These are phyloP conservation scores for Talaromyces wortmannii DNA, from an alignment of 495 filamentous ascomycete species.

Conservation along the genomic window DNA sequence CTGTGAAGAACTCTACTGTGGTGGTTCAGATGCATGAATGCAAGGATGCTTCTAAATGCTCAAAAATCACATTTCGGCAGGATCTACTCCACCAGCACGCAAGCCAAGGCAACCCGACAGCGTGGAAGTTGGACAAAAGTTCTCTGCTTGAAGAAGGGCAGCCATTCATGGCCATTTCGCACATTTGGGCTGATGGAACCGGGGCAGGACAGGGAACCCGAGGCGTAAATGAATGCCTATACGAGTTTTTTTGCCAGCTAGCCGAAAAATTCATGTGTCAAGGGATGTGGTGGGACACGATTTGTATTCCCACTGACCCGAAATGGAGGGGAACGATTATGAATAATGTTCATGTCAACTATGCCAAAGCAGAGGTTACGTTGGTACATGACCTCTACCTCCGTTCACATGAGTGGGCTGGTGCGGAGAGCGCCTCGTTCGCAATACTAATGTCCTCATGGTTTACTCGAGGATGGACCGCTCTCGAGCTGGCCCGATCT, in stretches of 20 bases:
- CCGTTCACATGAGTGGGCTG: slow-evolving; percentile 17
- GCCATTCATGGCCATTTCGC: neutral
- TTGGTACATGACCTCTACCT: slow-evolving; percentile 24
- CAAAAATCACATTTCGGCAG: neutral
- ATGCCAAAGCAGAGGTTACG: slow-evolving; percentile 17
- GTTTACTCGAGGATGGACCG: slow-evolving; percentile 20
- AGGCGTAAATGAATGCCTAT: slow-evolving; percentile 17
- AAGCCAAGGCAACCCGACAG: neutral
- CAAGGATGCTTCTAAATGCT: neutral
- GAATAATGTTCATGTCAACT: slow-evolving; percentile 9
- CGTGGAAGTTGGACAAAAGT: neutral
- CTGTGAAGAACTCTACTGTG: neutral
- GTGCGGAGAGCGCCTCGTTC: slow-evolving; percentile 9
- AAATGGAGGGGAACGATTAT: slow-evolving; percentile 9
- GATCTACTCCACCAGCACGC: neutral
- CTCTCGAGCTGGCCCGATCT: slow-evolving; percentile 21
- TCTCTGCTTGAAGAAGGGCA: neutral
- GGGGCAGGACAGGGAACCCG: slow-evolving; percentile 9
- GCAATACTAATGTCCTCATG: slow-evolving; percentile 18
- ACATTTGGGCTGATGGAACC: slow-evolving; percentile 21
- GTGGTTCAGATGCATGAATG: neutral
- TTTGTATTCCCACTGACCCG: slow-evolving; percentile 13
- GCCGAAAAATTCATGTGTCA: slow-evolving; percentile 4
- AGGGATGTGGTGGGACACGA: slow-evolving; percentile 23
- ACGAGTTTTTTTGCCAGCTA: slow-evolving; percentile 6